These are phyloP conservation scores for Melanogaster broomeanus DNA, from an alignment of 768 basidiomycete genomes.

Conservation along the genomic window DNA sequence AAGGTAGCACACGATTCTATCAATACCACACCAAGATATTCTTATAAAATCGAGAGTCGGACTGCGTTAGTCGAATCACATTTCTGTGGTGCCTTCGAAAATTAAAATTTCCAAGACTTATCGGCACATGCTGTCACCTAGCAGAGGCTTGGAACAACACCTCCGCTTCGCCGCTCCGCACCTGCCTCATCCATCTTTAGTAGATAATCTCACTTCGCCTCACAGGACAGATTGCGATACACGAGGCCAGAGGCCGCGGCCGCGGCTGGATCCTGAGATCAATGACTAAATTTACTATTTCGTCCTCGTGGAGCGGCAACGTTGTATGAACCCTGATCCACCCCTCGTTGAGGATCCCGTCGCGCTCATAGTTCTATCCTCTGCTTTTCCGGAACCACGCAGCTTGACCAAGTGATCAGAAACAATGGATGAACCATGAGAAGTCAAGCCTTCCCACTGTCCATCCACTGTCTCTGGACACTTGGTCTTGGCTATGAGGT, in stretches of 20 bases:
- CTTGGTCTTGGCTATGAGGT: neutral
- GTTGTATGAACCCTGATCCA: neutral
- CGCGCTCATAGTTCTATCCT: neutral
- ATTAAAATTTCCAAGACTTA: neutral
- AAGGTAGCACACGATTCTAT: too few species aligned
- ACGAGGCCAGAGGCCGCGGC: conserved; percentile 21
- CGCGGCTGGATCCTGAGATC: conserved; percentile 4
- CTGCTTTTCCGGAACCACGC: neutral
- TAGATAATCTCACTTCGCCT: neutral
- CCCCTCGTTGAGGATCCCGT: neutral
- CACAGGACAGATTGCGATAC: conserved; percentile 7
- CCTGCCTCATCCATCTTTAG: conserved; percentile 4
- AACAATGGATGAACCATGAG: too few species aligned
- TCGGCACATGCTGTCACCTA: conserved; percentile 9
- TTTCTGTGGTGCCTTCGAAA: neutral
- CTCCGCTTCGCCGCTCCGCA: conserved; percentile 9
- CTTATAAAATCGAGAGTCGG: too few species aligned
- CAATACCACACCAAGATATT: too few species aligned
- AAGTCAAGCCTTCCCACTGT: too few species aligned
- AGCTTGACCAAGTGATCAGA: too few species aligned
- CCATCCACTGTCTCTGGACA: neutral
- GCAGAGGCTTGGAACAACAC: neutral
- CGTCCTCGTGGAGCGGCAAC: conserved; percentile 1
- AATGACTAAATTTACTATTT: too few species aligned
- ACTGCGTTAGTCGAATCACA: too few species aligned